A percentile compares a stretch with the other conserved stretches of the same genome.
Conservation (phyloP, 2,329 filamentous ascomycete species). For the Chrysosporium queenslandicum region DNA sequence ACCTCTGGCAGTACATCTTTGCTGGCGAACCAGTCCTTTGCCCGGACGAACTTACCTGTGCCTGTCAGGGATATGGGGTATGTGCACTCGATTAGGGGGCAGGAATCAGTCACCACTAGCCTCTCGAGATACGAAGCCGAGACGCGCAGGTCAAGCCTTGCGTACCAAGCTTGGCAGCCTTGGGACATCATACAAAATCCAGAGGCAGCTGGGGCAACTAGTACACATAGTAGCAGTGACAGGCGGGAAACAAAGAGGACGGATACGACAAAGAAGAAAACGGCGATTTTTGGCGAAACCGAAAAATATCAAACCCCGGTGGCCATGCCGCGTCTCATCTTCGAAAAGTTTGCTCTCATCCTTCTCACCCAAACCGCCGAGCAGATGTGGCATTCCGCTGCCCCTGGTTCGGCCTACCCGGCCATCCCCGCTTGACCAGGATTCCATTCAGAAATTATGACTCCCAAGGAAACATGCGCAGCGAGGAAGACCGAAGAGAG, state of each 20-base stretch:
- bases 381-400: neutral
- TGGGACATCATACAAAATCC: neutral
- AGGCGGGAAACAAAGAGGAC: neutral
- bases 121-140: neutral
- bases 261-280: neutral
- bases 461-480: neutral
- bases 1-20: constrained; percentile 55
- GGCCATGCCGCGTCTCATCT: neutral
- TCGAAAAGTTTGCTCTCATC: no score
- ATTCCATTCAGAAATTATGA: neutral
- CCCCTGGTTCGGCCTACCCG: neutral
- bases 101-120: constrained; percentile 25
- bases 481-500: neutral
- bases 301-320: neutral
- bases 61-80: constrained; percentile 54
- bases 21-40: constrained; percentile 40
- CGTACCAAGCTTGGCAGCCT: neutral
- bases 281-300: neutral
- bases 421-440: neutral
- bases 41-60: constrained; percentile 46
- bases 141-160: neutral
- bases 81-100: constrained; percentile 48
- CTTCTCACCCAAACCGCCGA: no score
- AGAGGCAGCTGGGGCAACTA: no score
- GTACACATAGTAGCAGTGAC: no score